Conservation (phyloP, 306 rosid genomes). For the Oxytropis ochrocephala region DNA sequence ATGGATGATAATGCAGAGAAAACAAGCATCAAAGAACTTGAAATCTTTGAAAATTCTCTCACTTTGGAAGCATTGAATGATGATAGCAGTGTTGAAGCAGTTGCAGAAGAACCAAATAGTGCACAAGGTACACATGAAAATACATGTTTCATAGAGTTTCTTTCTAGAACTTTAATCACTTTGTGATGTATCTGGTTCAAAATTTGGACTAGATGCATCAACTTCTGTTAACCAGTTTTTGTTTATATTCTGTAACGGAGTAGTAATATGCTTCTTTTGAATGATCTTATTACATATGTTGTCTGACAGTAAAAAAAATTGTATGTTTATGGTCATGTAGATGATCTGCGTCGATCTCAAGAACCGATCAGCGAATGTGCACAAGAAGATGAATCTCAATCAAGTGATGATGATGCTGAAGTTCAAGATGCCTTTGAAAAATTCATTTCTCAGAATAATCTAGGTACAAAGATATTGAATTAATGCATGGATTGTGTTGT, state of each 20-base stretch:
- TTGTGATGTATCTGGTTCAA: too few species aligned
- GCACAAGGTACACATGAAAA: slow-evolving; percentile 39
- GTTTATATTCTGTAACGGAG: too few species aligned
- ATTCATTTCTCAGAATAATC: slow-evolving; percentile 35
- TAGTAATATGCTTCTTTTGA: neutral
- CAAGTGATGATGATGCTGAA: slow-evolving; percentile 35
- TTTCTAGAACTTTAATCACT: neutral
- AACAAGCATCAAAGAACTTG: slow-evolving; percentile 17
- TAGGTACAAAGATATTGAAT: slow-evolving; percentile 36
- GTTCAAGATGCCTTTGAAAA: slow-evolving; percentile 26
- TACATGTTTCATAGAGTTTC: slow-evolving; percentile 8
- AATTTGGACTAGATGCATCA: too few species aligned
- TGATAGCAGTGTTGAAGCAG: slow-evolving; percentile 16
- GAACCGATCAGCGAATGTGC: slow-evolving; percentile 16
- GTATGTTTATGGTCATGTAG: slow-evolving; percentile 17
- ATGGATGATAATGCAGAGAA: slow-evolving; percentile 17
- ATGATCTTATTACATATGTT: neutral
- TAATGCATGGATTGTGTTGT: slow-evolving; percentile 8
- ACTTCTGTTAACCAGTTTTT: too few species aligned
- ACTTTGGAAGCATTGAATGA: slow-evolving; percentile 11
- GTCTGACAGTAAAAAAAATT: neutral
- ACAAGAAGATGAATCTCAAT: slow-evolving; percentile 32
- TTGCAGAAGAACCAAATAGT: slow-evolving; percentile 21
- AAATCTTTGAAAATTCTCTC: slow-evolving; percentile 24
- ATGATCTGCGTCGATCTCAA: slow-evolving; percentile 24